Conservation (phyloP, 2,329 filamentous ascomycete genomes). For the Raffaelea arxii region DNA sequence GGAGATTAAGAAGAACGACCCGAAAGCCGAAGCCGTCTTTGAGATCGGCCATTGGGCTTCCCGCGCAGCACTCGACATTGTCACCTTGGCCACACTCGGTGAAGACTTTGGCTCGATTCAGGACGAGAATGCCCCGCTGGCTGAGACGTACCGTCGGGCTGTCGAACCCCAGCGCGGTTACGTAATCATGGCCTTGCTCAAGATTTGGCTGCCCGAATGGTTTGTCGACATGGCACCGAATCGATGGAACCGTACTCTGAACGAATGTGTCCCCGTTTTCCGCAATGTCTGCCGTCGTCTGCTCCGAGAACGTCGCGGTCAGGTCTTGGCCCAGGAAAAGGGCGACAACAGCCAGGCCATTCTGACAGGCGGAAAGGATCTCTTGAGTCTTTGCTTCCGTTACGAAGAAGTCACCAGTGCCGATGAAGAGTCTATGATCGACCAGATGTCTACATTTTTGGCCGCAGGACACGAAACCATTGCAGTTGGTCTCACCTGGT, state of each 20-base stretch:
- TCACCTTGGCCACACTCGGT: constrained; percentile 62
- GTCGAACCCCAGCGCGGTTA: constrained; percentile 43
- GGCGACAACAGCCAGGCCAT: background rate
- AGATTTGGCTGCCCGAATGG: constrained; percentile 52
- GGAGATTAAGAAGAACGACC: constrained; percentile 14
- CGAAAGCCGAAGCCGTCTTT: constrained; percentile 29
- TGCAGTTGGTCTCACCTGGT: constrained; percentile 66
- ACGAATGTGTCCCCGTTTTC: constrained; percentile 46
- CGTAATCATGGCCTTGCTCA: constrained; percentile 46
- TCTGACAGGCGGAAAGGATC: constrained; percentile 49
- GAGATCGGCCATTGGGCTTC: constrained; percentile 55
- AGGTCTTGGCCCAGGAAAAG: constrained; percentile 28
- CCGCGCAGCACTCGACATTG: constrained; percentile 64
- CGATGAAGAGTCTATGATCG: constrained; percentile 68
- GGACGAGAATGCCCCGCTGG: constrained; percentile 50
- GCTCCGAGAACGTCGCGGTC: constrained; percentile 58
- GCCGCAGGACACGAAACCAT: constrained; percentile 77
- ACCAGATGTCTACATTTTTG: constrained; percentile 86
- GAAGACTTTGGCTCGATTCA: constrained; percentile 58
- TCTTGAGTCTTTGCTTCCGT: constrained; percentile 71
- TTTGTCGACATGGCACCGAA: constrained; percentile 57
- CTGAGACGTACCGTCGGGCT: constrained; percentile 43
- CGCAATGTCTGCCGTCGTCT: constrained; percentile 58
- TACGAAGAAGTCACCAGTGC: constrained; percentile 70
- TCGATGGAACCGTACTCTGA: constrained; percentile 57